A percentile compares a stretch with the other conserved stretches of the same genome.
These are phyloP conservation scores for Fraxinus latifolia DNA, from an alignment of 305 asterid genomes.

Conservation along the genomic window DNA sequence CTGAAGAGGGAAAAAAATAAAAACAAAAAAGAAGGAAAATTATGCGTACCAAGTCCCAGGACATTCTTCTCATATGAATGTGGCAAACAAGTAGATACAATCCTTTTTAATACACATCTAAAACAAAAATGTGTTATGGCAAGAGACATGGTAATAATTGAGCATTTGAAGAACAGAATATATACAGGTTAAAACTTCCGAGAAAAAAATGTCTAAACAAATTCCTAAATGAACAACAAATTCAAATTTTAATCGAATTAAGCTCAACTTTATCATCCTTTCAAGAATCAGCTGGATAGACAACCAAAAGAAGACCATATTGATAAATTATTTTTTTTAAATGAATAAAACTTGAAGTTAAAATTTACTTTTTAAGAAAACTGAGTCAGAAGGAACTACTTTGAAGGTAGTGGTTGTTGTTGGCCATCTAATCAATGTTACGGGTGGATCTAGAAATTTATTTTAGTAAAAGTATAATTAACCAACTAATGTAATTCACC, in stretches of 20 bases:
- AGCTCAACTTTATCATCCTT: background rate
- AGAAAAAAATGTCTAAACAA: background rate
- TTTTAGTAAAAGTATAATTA: background rate
- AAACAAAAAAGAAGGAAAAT: background rate
- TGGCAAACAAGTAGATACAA: background rate
- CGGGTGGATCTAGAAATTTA: background rate
- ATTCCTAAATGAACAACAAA: background rate
- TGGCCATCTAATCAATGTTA: background rate
- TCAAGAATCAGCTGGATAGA: background rate
- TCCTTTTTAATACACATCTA: background rate
- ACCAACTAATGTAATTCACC: background rate
- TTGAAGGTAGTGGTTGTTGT: background rate
- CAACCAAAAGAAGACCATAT: background rate
- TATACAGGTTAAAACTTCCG: background rate
- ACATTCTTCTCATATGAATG: background rate
- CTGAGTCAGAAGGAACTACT: background rate
- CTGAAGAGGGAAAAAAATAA: constrained; percentile 40
- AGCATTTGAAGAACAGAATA: background rate
- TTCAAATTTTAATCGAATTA: background rate
- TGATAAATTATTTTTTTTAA: background rate
- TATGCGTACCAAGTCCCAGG: constrained; percentile 4
- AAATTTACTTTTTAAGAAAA: background rate
- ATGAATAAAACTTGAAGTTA: background rate
- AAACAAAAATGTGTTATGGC: background rate
- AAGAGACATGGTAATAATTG: background rate